Base-by-base conservation (phyloP, 164 flowering plant genomes). In the Kalanchoe fedtschenkoi region DNA sequence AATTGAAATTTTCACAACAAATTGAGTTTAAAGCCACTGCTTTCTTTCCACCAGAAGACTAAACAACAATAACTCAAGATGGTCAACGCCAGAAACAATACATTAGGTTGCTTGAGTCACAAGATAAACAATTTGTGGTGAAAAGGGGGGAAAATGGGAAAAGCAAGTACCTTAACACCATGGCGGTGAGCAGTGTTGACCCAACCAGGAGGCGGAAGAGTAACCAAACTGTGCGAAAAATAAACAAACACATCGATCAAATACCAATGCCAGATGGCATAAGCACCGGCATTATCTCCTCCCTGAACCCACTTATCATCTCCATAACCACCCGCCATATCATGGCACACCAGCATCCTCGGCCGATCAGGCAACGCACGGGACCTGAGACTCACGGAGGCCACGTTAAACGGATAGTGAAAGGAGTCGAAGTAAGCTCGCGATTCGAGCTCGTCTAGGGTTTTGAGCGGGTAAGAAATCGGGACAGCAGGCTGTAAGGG, bases 131-230 rank as follows among this genome's bases (percentile, higher is more conserved):
- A 38, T 9, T 30, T 13, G 37, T 39, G 41, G 34, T 1, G 8
- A 7, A 6, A n/a, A n/a, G n/a, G n/a, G 26, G 34, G 3, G n/a
- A 62, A 51, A 11, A 55, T 58, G 53, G n/a, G 11, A n/a, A 16
- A 32, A 3, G 28, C 24, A 13, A 58, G 30, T 70, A 93, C 97
- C 97, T 85, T 85, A 30, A 88, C 96, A 2, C 98, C 96, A 63
- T 93, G 97, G 38, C 67, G 72, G 69, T 93, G 98, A 55, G 95
- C 97, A 15, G 97, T 67, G 61, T 93, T 93, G 4, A 77, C 80
- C 98, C 98, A 93, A 66, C 90, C 76, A 15, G 98, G 97, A 58
- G 98, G 98, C 1, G 97, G 98, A 44, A 93, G 33, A 0, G 97
- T 90, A 28, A 93, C 92, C 33, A 93, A 74, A 72, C 38, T 62